A percentile compares a stretch with the other conserved stretches of the same genome.
phyloP scores from a whole-genome alignment of 2,329 filamentous ascomycete species.

The Pyrenophora graminea region DNA sequence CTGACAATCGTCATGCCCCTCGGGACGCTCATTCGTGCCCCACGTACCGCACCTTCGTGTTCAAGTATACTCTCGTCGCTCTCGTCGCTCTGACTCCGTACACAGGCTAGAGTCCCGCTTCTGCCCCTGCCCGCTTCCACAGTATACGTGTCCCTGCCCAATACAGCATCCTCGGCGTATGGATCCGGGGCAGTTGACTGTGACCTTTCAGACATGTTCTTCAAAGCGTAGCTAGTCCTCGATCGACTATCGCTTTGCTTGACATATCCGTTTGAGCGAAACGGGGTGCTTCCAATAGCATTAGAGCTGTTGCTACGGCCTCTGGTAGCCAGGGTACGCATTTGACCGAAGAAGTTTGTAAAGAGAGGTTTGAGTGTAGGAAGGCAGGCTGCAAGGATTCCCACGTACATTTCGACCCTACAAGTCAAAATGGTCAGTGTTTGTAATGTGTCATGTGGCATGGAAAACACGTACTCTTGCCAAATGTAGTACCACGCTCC shows the following conservation, averaged over 20 bases:
- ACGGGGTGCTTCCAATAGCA: conserved; percentile 13
- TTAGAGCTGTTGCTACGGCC: conserved; percentile 16
- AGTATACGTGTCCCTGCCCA: conserved; percentile 16
- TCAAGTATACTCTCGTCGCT: conserved; percentile 8
- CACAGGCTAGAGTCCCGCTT: neutral
- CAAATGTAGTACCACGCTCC: conserved; percentile 35
- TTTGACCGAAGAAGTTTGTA: conserved; percentile 27
- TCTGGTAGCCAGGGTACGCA: conserved; percentile 27
- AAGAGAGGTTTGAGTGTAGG: conserved; percentile 37
- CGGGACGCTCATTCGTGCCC: conserved; percentile 14
- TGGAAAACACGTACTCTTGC: conserved; percentile 23
- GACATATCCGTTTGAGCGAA: conserved; percentile 25
- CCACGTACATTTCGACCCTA: conserved; percentile 38
- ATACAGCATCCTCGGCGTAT: conserved; percentile 17
- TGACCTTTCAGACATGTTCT: conserved; percentile 14
- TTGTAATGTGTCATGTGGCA: neutral
- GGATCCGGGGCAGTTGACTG: conserved; percentile 10
- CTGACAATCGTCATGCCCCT: conserved; percentile 20
- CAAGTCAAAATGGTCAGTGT: conserved; percentile 1
- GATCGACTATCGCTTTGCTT: conserved; percentile 15
- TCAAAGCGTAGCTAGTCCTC: conserved; percentile 14
- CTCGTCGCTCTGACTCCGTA: neutral
- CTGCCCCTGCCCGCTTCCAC: conserved; percentile 10
- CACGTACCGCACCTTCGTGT: conserved; percentile 1
- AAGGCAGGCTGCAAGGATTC: conserved; percentile 38